phyloP scores from a whole-genome alignment of 176 grass and related monocot species.

The Aegilops tauschii region DNA sequence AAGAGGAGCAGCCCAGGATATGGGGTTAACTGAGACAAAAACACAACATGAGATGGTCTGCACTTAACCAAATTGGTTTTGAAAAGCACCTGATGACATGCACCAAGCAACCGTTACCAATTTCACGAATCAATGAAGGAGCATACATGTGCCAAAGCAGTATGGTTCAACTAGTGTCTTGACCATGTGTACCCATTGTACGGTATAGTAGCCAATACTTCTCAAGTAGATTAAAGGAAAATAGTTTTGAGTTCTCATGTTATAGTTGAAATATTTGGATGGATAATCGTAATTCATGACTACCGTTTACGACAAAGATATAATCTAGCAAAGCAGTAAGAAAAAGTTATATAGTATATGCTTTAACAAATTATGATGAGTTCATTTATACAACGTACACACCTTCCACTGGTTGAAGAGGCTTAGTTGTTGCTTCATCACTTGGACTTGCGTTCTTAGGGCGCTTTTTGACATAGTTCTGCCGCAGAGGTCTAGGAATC shows the following conservation, averaged over 20 bases:
- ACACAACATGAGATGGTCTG: constrained; percentile 5
- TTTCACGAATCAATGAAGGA: neutral
- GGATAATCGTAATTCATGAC: neutral
- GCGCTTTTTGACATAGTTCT: constrained; percentile 73
- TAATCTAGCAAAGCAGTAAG: neutral
- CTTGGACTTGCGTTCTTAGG: constrained; percentile 31
- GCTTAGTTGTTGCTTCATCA: constrained; percentile 37
- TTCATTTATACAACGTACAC: constrained; percentile 6
- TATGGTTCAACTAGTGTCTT: constrained; percentile 2
- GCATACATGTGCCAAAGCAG: constrained; percentile 9
- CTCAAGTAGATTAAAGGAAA: neutral
- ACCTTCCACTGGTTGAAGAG: constrained; percentile 57
- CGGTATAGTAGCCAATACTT: neutral
- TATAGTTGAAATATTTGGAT: neutral
- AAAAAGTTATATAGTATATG: neutral
- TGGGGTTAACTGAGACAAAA: constrained; percentile 42
- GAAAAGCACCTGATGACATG: neutral
- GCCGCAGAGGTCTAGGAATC: constrained; percentile 70
- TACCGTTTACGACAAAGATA: neutral
- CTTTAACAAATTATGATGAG: neutral
- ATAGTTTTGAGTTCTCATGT: constrained; percentile 29
- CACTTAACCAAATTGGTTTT: neutral
- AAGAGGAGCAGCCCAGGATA: constrained; percentile 54
- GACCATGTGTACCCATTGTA: neutral
- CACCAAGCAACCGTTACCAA: neutral